phyloP scores from a whole-genome alignment of 768 basidiomycete species.

The Psilocybe subaeruginosa region DNA sequence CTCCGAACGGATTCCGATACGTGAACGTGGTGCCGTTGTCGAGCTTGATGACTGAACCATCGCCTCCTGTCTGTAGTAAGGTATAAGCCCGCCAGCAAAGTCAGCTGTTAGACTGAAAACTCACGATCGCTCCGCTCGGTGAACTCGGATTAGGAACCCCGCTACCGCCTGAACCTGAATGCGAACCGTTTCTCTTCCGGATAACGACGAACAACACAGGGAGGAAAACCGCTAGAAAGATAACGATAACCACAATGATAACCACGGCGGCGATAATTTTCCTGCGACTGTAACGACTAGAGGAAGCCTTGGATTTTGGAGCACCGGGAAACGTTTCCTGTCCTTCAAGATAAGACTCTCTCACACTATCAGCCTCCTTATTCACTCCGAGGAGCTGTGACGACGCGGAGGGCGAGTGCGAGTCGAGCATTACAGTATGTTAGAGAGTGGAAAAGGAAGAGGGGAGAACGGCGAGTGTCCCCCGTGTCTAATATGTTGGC shows the following conservation, averaged over 20 bases:
- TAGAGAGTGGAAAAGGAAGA: neutral
- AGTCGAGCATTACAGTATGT: neutral
- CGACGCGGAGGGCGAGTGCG: constrained; percentile 6
- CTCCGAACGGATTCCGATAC: constrained; percentile 75
- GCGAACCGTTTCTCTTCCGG: constrained; percentile 17
- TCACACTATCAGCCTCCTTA: neutral
- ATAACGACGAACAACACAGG: constrained; percentile 32
- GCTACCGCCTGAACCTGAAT: constrained; percentile 6
- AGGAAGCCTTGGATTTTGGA: neutral
- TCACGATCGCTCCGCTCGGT: constrained; percentile 21
- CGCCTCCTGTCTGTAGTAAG: constrained; percentile 48
- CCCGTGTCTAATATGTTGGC: neutral
- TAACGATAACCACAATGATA: constrained; percentile 16
- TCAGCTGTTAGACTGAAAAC: neutral
- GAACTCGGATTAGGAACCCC: constrained; percentile 14
- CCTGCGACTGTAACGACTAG: constrained; percentile 15
- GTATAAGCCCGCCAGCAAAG: neutral
- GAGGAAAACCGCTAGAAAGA: constrained; percentile 32
- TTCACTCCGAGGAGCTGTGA: constrained; percentile 9
- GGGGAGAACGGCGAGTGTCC: neutral
- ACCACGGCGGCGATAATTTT: constrained; percentile 9
- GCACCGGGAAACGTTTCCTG: neutral
- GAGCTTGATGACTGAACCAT: constrained; percentile 61
- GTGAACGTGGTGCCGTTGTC: constrained; percentile 69
- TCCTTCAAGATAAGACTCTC: neutral